Evolutionary conservation across 75 land plant species (phyloP), one percentile per base, ranked within the genome.

Genomic region (Azolla pinnata): DNA sequence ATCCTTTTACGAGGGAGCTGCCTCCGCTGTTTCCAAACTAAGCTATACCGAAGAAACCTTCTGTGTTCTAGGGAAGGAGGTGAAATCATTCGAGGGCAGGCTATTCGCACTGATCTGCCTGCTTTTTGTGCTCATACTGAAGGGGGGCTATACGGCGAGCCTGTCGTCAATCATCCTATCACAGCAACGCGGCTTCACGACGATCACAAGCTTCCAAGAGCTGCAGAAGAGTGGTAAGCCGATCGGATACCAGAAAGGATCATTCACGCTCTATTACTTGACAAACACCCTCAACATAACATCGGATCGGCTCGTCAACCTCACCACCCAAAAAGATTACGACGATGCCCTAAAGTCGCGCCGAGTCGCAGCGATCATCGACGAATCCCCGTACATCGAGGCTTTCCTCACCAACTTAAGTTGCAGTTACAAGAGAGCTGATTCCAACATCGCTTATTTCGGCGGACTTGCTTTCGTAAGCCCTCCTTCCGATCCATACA

Each of bases 131-230:
- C 33, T 85, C 52, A 85, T 85, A 28, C 52, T 85, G 32, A 78
- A 59, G 30, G 76, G 82, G 9, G 79, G 85, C 54, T 85, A 85
- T 70, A 82, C 85, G 23, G 89, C 89, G 3, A 81, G 80, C 62
- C 57, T 85, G 60, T 79, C 89, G 0, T 85, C 89, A 47, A 79
- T 82, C 56, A 79, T 85, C 54, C 77, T 79, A 26, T 79, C 78
- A 54, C 74, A 66, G 61, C 69, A 82, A 7, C 60, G 56, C 29
- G 73, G 78, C 42, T 69, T 74, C 5, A 38, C 7, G 14, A 70
- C 75, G 4, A 69, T 56, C 33, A 79, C 79, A 58, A n/a, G n/a
- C n/a, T 66, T 85, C 29, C 71, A 78, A 16, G 55, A 48, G 57
- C 66, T 85, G 63, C 67, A 28, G 31, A 4, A 35, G 8, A 68